phyloP scores from a whole-genome alignment of 345 rosid genomes.

The Pseudoturritis turrita region DNA sequence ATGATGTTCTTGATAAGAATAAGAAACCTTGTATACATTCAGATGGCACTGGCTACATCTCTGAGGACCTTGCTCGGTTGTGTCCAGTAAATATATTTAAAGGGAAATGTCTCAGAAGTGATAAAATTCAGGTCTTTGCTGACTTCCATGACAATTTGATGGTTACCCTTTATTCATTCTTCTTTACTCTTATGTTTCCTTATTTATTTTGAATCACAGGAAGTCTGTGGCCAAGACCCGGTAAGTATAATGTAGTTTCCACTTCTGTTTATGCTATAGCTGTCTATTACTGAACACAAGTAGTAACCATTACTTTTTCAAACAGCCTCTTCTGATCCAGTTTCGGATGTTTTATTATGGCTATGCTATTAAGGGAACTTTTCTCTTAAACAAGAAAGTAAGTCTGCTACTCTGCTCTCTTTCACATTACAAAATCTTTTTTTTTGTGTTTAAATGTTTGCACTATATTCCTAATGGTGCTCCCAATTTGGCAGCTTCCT shows the following conservation, averaged over 20 bases:
- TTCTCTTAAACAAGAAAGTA: slow-evolving; percentile 68
- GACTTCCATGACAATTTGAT: neutral
- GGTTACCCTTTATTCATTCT: neutral
- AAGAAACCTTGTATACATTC: slow-evolving; percentile 45
- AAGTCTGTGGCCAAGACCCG: slow-evolving; percentile 24
- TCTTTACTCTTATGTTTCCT: neutral
- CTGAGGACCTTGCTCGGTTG: too few species aligned
- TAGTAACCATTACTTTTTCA: neutral
- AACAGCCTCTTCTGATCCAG: slow-evolving; percentile 77
- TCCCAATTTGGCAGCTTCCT: slow-evolving; percentile 39
- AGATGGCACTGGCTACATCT: slow-evolving; percentile 98
- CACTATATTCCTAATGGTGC: neutral
- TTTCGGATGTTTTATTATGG: slow-evolving; percentile 70
- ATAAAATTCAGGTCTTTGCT: slow-evolving; percentile 12
- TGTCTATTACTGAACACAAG: neutral
- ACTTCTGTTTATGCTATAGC: neutral
- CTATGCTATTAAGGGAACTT: slow-evolving; percentile 68
- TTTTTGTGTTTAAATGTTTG: neutral
- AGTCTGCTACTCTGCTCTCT: neutral
- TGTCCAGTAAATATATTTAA: slow-evolving; percentile 45
- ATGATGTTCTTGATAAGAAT: slow-evolving; percentile 32
- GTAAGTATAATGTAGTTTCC: slow-evolving; percentile 26
- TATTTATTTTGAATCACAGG: neutral
- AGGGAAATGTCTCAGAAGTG: slow-evolving; percentile 24
- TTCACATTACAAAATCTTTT: neutral